Evolutionary conservation across 495 filamentous ascomycete species (phyloP).

Genomic region (Thozetella sp.): DNA sequence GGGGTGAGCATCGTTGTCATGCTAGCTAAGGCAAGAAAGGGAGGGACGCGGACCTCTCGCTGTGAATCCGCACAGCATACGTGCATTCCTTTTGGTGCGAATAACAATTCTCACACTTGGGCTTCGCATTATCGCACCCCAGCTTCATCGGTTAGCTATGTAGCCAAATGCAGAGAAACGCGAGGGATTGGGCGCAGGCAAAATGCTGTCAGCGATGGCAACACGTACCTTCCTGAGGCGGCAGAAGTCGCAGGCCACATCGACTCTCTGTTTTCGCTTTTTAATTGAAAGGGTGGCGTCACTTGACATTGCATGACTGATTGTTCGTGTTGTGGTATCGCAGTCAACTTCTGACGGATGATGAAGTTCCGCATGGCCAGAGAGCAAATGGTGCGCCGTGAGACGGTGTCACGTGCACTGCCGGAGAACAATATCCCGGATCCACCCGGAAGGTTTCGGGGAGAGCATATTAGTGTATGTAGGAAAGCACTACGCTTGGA

Average conservation of each 20-base stretch:
- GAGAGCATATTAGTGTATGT: too few species aligned
- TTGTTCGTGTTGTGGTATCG: too few species aligned
- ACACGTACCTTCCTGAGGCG: background rate
- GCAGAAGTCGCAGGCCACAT: conserved; percentile 1
- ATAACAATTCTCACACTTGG: conserved; percentile 1
- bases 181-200: too few species aligned
- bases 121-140: background rate
- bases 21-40: too few species aligned
- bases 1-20: background rate
- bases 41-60: background rate
- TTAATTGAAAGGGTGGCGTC: background rate
- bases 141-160: background rate
- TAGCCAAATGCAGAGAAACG: too few species aligned
- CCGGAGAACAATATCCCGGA: too few species aligned
- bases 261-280: background rate
- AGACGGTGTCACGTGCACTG: too few species aligned
- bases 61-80: background rate
- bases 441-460: too few species aligned
- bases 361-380: background rate
- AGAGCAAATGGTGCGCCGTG: too few species aligned
- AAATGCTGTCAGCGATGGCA: too few species aligned
- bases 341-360: background rate
- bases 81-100: background rate
- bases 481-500: too few species aligned
- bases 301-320: background rate